Conservation (phyloP, 495 filamentous ascomycete species). For the Podospora conica region DNA sequence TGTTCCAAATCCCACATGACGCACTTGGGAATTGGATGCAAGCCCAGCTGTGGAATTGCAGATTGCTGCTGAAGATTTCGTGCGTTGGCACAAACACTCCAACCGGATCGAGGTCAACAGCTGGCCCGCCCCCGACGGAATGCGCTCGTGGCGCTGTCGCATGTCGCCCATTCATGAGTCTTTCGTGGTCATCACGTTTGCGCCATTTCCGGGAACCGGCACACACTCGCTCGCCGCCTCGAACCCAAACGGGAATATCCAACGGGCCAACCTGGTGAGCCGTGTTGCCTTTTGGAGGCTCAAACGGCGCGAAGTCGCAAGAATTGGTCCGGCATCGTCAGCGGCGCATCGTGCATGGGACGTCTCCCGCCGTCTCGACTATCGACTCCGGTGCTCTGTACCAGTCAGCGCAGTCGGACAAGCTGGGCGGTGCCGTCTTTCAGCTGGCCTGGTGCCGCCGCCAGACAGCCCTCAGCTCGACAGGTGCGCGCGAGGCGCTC, state of each 20-base stretch:
- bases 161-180: neutral
- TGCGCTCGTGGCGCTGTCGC: neutral
- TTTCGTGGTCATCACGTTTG: too few species aligned
- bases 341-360: neutral
- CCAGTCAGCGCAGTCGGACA: neutral
- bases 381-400: neutral
- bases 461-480: slow-evolving; percentile 19
- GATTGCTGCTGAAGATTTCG: neutral
- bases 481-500: neutral
- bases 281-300: neutral
- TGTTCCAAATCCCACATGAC: too few species aligned
- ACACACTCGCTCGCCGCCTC: neutral
- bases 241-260: neutral
- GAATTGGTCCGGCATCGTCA: neutral
- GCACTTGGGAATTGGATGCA: neutral
- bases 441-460: slow-evolving; percentile 15
- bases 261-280: neutral
- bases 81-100: neutral
- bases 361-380: neutral
- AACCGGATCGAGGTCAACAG: neutral
- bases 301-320: slow-evolving; percentile 5
- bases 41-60: neutral
- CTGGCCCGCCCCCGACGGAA: neutral
- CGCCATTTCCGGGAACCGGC: too few species aligned
- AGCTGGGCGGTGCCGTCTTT: slow-evolving; percentile 11